A percentile compares a stretch with the other conserved stretches of the same genome.
Evolutionary conservation across 306 rosid genomes (phyloP).

Genomic region (Prunus davidiana): DNA sequence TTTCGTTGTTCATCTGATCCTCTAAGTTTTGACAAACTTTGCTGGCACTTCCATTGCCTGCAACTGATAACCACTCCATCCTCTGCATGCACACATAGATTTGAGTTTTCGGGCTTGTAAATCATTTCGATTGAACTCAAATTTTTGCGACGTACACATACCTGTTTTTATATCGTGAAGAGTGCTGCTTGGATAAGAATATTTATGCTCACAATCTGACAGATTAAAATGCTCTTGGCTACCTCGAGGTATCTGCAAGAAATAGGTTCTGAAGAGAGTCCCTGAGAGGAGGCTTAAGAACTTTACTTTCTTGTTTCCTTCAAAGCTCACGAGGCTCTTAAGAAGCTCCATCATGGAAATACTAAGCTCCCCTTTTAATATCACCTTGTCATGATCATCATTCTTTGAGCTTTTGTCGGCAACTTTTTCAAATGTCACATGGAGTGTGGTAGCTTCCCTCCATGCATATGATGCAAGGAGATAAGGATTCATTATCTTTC

Average conservation of each 20-base stretch:
- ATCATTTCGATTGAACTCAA: not conserved
- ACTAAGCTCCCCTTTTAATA: conserved; percentile 27
- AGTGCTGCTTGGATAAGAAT: conserved; percentile 17
- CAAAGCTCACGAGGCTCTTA: conserved; percentile 27
- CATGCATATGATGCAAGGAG: conserved; percentile 27
- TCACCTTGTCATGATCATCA: not conserved
- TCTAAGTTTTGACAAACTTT: not conserved
- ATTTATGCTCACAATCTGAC: not conserved
- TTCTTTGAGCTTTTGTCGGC: conserved; percentile 11
- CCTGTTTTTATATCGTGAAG: conserved; percentile 29
- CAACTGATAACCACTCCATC: conserved; percentile 33
- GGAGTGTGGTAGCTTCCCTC: conserved; percentile 30
- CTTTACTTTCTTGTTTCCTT: conserved; percentile 23
- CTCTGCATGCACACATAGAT: conserved; percentile 6
- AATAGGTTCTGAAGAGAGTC: conserved; percentile 27
- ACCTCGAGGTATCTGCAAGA: conserved; percentile 25
- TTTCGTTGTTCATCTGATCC: conserved; percentile 15
- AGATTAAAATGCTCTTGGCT: not conserved
- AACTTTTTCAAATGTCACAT: conserved; percentile 27
- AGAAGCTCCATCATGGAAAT: conserved; percentile 27
- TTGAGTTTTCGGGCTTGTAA: not conserved
- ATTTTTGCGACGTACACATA: not conserved
- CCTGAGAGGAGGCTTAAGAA: conserved; percentile 20
- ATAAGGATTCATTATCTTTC: conserved; percentile 31
- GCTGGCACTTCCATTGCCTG: conserved; percentile 15